phyloP scores from a whole-genome alignment of 176 grass and related monocot genomes.

The Triticum timopheevii region DNA sequence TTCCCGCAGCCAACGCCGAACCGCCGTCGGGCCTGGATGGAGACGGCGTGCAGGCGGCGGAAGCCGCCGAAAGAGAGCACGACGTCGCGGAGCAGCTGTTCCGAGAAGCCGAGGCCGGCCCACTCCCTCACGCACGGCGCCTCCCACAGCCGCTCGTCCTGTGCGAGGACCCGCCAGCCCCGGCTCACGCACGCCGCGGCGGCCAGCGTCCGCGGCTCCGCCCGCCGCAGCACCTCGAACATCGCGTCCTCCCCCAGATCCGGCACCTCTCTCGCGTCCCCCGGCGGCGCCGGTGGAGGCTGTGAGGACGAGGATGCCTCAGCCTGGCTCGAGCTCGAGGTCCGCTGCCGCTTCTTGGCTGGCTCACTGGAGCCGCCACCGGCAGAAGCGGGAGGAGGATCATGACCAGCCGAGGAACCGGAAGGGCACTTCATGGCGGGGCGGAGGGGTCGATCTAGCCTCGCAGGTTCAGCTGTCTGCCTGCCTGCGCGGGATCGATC shows the following conservation, averaged over 20 bases:
- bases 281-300: not conserved
- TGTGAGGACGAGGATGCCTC: too few relatives aligned
- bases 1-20: conserved; percentile 29
- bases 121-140: conserved; percentile 59
- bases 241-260: conserved; percentile 63
- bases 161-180: conserved; percentile 51
- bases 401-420: conserved; percentile 15
- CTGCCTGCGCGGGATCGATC: too few relatives aligned
- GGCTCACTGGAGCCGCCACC: too few relatives aligned
- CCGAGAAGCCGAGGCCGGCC: conserved; percentile 24
- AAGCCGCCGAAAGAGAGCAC: conserved; percentile 57
- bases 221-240: conserved; percentile 60
- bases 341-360: too few relatives aligned
- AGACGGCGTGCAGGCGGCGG: conserved; percentile 49
- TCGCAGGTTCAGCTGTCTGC: too few relatives aligned
- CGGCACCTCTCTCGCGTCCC: conserved; percentile 15
- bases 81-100: conserved; percentile 41
- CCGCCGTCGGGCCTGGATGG: conserved; percentile 21
- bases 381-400: not conserved
- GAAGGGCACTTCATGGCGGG: conserved; percentile 32
- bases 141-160: conserved; percentile 70
- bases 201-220: conserved; percentile 57
- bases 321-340: too few relatives aligned
- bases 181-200: conserved; percentile 55
- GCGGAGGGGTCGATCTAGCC: too few relatives aligned